Conservation (phyloP, 768 basidiomycete species). For the Pulveroboletus ravenelii region DNA sequence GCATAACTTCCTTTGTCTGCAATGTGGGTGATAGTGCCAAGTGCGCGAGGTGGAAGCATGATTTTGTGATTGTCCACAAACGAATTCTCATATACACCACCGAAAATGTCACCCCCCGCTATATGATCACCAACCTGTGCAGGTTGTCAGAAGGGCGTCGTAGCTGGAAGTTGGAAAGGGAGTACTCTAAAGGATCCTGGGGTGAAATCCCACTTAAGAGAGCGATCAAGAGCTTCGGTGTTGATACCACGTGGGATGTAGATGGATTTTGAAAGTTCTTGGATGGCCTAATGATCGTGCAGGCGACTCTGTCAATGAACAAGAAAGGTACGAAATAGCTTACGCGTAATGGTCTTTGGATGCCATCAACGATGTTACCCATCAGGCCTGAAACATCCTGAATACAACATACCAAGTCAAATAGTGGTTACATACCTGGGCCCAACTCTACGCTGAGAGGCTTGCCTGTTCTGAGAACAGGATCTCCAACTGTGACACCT, state of each 20-base stretch:
- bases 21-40: constrained; percentile 91
- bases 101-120: constrained; percentile 95
- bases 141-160: constrained; percentile 6
- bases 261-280: constrained; percentile 97
- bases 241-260: constrained; percentile 99
- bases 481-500: constrained; percentile 97
- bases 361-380: constrained; percentile 99
- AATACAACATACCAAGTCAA: not conserved
- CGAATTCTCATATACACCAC: constrained; percentile 94
- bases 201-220: constrained; percentile 91
- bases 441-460: constrained; percentile 97
- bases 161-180: not conserved
- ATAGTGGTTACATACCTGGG: constrained; percentile 58
- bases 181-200: constrained; percentile 72
- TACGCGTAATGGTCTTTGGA: constrained; percentile 87
- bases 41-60: constrained; percentile 89
- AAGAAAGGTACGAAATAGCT: constrained; percentile 24
- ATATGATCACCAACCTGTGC: constrained; percentile 90
- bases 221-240: constrained; percentile 88
- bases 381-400: constrained; percentile 66
- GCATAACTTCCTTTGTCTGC: constrained; percentile 93
- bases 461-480: constrained; percentile 95
- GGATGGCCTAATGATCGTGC: constrained; percentile 59
- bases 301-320: constrained; percentile 1
- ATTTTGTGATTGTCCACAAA: constrained; percentile 95